Evolutionary conservation across 2,329 filamentous ascomycete genomes (phyloP).

Genomic region (Trichoderma gracile): DNA sequence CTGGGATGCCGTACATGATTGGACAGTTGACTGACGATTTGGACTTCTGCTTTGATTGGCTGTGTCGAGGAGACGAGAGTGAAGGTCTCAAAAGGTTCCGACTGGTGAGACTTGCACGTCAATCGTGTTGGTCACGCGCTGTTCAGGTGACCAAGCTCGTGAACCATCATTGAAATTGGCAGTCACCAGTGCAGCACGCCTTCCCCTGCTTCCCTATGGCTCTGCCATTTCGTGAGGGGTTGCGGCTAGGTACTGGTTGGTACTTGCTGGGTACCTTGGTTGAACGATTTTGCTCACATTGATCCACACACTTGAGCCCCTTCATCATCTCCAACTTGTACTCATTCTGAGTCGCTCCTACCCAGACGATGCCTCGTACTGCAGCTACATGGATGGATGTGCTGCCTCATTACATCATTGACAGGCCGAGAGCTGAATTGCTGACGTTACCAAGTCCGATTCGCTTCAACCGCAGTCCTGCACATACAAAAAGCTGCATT

Average conservation of each 20-base stretch:
- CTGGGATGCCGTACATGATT: too few relatives aligned
- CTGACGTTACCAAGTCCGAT: too few relatives aligned
- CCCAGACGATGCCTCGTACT: too few relatives aligned
- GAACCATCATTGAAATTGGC: background rate
- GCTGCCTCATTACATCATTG: slow-evolving; percentile 1
- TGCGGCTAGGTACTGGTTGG: too few relatives aligned
- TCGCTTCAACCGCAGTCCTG: too few relatives aligned
- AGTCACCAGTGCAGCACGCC: background rate
- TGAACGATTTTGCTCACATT: background rate
- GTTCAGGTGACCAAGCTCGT: slow-evolving; percentile 7
- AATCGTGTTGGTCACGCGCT: slow-evolving; percentile 5
- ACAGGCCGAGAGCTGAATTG: too few relatives aligned
- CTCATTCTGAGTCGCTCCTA: too few relatives aligned
- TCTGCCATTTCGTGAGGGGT: background rate
- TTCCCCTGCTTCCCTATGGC: too few relatives aligned
- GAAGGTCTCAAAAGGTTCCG: background rate
- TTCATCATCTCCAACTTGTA: background rate
- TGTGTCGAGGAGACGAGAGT: background rate
- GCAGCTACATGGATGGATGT: background rate
- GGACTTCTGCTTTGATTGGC: background rate
- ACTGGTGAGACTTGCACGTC: background rate
- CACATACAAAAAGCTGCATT: too few relatives aligned
- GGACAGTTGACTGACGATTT: background rate
- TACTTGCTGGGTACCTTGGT: background rate
- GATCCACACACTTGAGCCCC: slow-evolving; percentile 2